phyloP scores from a whole-genome alignment of 192 early-diverging fungal species.

The Coemansia sp. region DNA sequence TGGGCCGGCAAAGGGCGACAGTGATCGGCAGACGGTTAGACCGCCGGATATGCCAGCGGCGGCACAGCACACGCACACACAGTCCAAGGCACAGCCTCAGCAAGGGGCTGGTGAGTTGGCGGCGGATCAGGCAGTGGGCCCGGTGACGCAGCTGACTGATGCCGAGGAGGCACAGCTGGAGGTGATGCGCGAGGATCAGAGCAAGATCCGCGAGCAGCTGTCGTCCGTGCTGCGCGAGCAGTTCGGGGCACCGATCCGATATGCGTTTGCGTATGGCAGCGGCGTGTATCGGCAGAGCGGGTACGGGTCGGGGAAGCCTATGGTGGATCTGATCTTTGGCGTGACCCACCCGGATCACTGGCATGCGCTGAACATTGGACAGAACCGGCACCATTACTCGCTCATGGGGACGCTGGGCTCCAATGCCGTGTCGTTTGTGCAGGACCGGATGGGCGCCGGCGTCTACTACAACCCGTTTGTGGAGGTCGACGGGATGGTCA shows the following conservation, averaged over 20 bases:
- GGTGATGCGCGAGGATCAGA: slow-evolving; percentile 15
- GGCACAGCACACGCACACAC: neutral
- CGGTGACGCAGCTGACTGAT: slow-evolving; percentile 5
- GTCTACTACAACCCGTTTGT: slow-evolving; percentile 96
- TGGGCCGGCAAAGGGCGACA: neutral
- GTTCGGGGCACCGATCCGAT: slow-evolving; percentile 37
- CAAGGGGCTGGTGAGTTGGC: no score
- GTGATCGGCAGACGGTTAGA: slow-evolving; percentile 21
- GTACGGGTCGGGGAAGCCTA: slow-evolving; percentile 65
- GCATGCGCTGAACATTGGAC: slow-evolving; percentile 94
- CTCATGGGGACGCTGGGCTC: slow-evolving; percentile 67
- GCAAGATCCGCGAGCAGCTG: slow-evolving; percentile 15
- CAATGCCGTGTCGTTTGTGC: slow-evolving; percentile 61
- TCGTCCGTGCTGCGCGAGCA: slow-evolving; percentile 16
- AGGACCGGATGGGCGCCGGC: slow-evolving; percentile 83
- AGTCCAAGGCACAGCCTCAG: neutral
- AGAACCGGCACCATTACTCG: slow-evolving; percentile 92
- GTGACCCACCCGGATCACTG: slow-evolving; percentile 94
- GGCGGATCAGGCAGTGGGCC: slow-evolving; percentile 6
- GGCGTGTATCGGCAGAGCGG: slow-evolving; percentile 89
- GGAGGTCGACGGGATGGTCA: slow-evolving; percentile 70
- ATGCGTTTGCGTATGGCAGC: slow-evolving; percentile 92
- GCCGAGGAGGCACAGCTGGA: slow-evolving; percentile 27
- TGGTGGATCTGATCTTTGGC: slow-evolving; percentile 95
- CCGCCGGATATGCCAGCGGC: slow-evolving; percentile 1